Evolutionary conservation across 495 filamentous ascomycete species (phyloP), one percentile per base, ranked within the genome.

Genomic region (Halenospora varia): DNA sequence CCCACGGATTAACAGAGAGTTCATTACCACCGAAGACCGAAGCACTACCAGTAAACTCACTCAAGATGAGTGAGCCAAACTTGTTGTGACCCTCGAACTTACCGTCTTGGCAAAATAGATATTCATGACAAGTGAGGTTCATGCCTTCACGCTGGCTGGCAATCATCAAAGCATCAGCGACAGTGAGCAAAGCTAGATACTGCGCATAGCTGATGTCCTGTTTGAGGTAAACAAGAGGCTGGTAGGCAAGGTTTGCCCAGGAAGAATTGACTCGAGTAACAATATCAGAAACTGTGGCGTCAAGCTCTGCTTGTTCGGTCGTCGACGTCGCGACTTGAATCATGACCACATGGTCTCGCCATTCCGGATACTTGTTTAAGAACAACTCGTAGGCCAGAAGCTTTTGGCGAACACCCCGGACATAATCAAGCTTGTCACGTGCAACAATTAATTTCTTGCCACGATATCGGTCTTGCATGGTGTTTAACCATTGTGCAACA

Each of bases 61-160:
- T 92, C 13, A 97, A 75, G 62, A 97, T 96, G 49, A 97, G 76
- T 2, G 91, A 90, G 8, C 90, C 89, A 67, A 92, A 85, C 66
- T 88, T 91, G 71, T 89, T 89, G 51, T 84, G 76, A 20, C 74
- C 77, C 53, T 78, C 75, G 48, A 69, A 65, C 63, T 81, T 83
- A n/a, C 90, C 90, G 70, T 96, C 92, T 68, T 97, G 92, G 62
- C 92, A 96, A 61, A 88, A 91, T 25, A 96, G 80, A 66, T 89
- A 97, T 71, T 97, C 92, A 66, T 96, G 92, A 46, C 85, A 88
- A 6, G 92, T 95, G 39, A 97, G 72, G 64, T 96, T 96, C 92
- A 96, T 97, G 42, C 92, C 92, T 66, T 96, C 92, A 48, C 92
- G 89, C 52, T 96, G 82, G 68, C 88, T 92, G 4, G 92, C 91